Percentiles rank a stretch among this genome's conserved stretches.
Evolutionary conservation across 345 rosid genomes (phyloP).

Genomic region (Dimocarpus longan): DNA sequence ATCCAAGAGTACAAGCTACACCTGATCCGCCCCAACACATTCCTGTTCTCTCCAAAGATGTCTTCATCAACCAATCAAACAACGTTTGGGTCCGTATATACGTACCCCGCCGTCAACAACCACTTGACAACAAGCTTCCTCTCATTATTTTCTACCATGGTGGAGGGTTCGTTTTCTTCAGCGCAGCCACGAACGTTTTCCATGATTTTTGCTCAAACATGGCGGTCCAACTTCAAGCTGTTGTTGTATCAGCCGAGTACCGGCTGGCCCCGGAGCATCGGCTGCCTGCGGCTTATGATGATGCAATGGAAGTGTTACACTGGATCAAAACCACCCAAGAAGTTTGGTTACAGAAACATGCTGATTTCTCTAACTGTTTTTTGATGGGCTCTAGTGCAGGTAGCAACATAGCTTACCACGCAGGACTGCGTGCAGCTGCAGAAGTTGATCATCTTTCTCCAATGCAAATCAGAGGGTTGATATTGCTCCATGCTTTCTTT

Average conservation of each 20-base stretch:
- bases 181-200: slow-evolving; percentile 16
- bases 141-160: slow-evolving; percentile 61
- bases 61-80: slow-evolving; percentile 33
- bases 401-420: slow-evolving; percentile 55
- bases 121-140: slow-evolving; percentile 43
- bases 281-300: slow-evolving; percentile 68
- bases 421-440: slow-evolving; percentile 38
- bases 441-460: slow-evolving; percentile 30
- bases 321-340: slow-evolving; percentile 38
- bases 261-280: slow-evolving; percentile 73
- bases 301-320: slow-evolving; percentile 48
- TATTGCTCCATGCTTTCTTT: slow-evolving; percentile 62
- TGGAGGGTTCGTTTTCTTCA: slow-evolving; percentile 56
- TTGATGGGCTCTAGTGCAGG: slow-evolving; percentile 67
- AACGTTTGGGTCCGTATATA: slow-evolving; percentile 39
- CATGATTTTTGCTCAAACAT: slow-evolving; percentile 45
- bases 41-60: slow-evolving; percentile 38
- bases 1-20: slow-evolving; percentile 22
- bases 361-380: slow-evolving; percentile 40
- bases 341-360: slow-evolving; percentile 41
- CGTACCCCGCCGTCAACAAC: slow-evolving; percentile 22
- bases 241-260: slow-evolving; percentile 53
- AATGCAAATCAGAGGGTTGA: slow-evolving; percentile 62
- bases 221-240: slow-evolving; percentile 31
- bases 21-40: slow-evolving; percentile 20